phyloP scores from a whole-genome alignment of 306 rosid species.

The Sechiopsis laciniata region DNA sequence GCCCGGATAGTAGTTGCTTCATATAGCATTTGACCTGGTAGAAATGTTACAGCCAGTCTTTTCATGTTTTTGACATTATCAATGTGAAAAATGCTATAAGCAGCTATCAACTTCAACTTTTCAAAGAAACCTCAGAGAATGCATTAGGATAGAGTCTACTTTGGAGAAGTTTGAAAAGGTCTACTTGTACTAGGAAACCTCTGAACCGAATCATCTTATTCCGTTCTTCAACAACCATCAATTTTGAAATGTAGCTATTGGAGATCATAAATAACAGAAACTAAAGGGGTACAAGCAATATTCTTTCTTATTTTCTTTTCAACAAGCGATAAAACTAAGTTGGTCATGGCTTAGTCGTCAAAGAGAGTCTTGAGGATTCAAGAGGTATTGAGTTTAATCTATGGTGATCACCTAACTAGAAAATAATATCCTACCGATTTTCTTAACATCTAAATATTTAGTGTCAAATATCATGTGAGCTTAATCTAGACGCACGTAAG shows the following conservation, averaged over 20 bases:
- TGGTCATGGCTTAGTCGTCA: no score
- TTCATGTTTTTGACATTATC: conserved; percentile 29
- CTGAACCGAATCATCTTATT: background rate
- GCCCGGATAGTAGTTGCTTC: conserved; percentile 91
- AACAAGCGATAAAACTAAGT: background rate
- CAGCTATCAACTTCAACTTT: no score
- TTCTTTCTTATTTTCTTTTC: conserved; percentile 7
- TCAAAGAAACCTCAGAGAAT: background rate
- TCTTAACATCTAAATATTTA: no score
- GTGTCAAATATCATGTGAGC: no score
- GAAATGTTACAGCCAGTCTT: conserved; percentile 20
- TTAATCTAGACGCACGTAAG: no score
- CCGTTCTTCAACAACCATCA: background rate
- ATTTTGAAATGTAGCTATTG: background rate
- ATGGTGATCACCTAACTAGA: no score
- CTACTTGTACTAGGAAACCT: background rate
- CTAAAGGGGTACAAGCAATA: background rate
- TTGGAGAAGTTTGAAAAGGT: background rate
- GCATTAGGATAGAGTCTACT: background rate
- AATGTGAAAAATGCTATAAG: background rate
- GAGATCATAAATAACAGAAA: background rate
- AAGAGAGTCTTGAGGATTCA: no score
- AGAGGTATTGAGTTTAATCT: no score
- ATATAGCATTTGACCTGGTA: conserved; percentile 78
- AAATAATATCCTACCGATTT: no score